Percentiles rank a stretch among this genome's conserved stretches.
Evolutionary conservation across 345 rosid genomes (phyloP).

Genomic region (Citrus maxima): DNA sequence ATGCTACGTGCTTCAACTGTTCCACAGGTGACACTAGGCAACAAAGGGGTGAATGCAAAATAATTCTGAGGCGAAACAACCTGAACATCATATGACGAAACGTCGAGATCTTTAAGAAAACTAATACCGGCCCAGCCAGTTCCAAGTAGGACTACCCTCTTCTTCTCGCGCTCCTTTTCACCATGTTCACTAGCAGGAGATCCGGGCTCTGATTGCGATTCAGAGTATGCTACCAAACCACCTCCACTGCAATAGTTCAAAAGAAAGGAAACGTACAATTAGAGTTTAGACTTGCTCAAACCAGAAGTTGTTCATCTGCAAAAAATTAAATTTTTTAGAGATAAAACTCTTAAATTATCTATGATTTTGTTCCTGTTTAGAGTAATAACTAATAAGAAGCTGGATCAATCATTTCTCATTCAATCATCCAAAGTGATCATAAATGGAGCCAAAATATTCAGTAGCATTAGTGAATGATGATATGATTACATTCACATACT

Average conservation of each 20-base stretch:
- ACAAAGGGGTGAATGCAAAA: conserved; percentile 90
- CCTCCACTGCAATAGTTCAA: conserved; percentile 55
- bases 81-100: conserved; percentile 68
- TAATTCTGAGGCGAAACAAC: conserved; percentile 93
- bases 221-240: conserved; percentile 68
- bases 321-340: neutral
- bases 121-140: conserved; percentile 97
- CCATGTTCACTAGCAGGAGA: conserved; percentile 18
- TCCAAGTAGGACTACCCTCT: conserved; percentile 84
- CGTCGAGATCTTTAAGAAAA: conserved; percentile 81
- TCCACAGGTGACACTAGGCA: conserved; percentile 97
- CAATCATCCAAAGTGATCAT: neutral
- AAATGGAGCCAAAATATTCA: neutral
- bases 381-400: neutral
- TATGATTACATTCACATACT: neutral
- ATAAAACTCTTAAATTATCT: neutral
- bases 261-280: neutral
- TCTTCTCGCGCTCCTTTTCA: conserved; percentile 49
- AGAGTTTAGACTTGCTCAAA: neutral
- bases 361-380: neutral
- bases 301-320: neutral
- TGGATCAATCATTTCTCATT: neutral
- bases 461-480: neutral
- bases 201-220: conserved; percentile 38
- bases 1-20: conserved; percentile 97